phyloP scores from a whole-genome alignment of 768 basidiomycete species.

The Mycena alexandri region DNA sequence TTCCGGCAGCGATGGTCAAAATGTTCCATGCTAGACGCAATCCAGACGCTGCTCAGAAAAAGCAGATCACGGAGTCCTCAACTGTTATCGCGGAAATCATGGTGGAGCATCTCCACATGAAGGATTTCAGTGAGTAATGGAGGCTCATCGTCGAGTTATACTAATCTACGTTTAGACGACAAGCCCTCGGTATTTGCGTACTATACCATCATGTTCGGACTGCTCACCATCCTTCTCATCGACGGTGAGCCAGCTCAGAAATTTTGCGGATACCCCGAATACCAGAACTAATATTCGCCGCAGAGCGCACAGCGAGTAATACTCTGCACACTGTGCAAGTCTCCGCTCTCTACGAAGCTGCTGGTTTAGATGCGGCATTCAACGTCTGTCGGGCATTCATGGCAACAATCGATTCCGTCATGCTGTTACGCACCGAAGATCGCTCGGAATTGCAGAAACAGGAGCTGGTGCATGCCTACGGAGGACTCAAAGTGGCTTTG shows the following conservation, averaged over 20 bases:
- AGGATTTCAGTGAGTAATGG: constrained; percentile 62
- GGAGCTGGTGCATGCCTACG: constrained; percentile 81
- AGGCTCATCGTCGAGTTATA: not conserved
- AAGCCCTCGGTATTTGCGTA: constrained; percentile 57
- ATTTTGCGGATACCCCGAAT: constrained; percentile 22
- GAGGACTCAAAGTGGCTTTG: constrained; percentile 84
- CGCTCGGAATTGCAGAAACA: constrained; percentile 70
- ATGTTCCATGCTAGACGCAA: constrained; percentile 87
- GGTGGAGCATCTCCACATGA: constrained; percentile 73
- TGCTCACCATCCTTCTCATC: constrained; percentile 60
- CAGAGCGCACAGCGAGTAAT: constrained; percentile 82
- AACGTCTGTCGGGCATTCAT: constrained; percentile 68
- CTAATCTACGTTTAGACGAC: constrained; percentile 40
- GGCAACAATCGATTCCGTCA: constrained; percentile 66
- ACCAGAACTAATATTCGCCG: constrained; percentile 10
- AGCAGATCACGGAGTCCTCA: constrained; percentile 81
- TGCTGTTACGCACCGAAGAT: constrained; percentile 63
- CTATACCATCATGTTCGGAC: constrained; percentile 60
- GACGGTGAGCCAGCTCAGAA: constrained; percentile 55
- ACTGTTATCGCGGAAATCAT: constrained; percentile 78
- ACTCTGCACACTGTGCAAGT: constrained; percentile 88
- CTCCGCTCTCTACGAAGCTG: constrained; percentile 75
- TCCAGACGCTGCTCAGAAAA: constrained; percentile 79
- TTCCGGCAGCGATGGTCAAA: constrained; percentile 79
- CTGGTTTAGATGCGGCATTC: constrained; percentile 79